phyloP scores from a whole-genome alignment of 805 yeast species.

The Tetrapisispora pingtungensis region DNA sequence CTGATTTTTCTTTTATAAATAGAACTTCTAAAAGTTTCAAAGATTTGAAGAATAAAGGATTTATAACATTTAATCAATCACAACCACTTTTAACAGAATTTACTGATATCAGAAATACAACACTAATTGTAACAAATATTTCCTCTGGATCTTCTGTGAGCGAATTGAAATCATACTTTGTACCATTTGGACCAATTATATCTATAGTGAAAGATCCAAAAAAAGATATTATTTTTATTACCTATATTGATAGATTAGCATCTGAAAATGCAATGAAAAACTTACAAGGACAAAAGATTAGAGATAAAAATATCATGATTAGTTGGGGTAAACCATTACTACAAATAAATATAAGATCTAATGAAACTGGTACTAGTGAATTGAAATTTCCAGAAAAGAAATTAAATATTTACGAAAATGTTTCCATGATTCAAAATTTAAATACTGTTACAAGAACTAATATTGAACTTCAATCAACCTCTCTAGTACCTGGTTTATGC shows the following conservation, averaged over 20 bases:
- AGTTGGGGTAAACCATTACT: conserved; percentile 72
- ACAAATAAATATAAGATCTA: conserved; percentile 6
- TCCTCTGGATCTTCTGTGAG: conserved; percentile 47
- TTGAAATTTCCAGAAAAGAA: neutral
- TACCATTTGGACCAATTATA: conserved; percentile 63
- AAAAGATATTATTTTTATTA: conserved; percentile 78
- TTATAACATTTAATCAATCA: conserved; percentile 30
- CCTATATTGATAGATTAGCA: conserved; percentile 61
- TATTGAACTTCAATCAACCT: no score
- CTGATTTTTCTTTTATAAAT: no score
- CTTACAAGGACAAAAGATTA: conserved; percentile 86
- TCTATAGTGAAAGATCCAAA: conserved; percentile 71
- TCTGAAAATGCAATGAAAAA: conserved; percentile 80
- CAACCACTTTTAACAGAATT: conserved; percentile 51
- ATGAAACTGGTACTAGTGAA: neutral
- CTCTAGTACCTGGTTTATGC: neutral
- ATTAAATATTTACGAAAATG: neutral
- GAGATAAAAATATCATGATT: conserved; percentile 69
- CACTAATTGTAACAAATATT: conserved; percentile 60
- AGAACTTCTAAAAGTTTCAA: neutral
- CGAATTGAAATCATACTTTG: conserved; percentile 51
- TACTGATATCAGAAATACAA: conserved; percentile 76
- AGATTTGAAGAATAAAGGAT: conserved; percentile 5
- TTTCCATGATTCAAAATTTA: neutral
- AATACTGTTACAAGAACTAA: neutral